These are phyloP conservation scores for Trichoderma pleuroti DNA, from an alignment of 2,329 filamentous ascomycete species.

Conservation along the genomic window DNA sequence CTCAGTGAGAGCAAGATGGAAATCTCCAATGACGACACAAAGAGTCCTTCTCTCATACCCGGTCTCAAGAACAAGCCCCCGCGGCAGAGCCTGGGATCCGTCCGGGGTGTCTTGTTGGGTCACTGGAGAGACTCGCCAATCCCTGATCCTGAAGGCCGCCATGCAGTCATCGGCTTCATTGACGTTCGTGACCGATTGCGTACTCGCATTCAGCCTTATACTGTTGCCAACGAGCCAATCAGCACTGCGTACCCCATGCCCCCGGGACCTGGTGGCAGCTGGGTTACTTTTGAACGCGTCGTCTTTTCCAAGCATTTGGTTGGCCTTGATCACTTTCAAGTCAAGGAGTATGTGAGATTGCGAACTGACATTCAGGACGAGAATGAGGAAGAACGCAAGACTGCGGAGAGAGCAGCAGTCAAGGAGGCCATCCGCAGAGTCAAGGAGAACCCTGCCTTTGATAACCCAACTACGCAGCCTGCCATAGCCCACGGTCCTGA, in stretches of 20 bases:
- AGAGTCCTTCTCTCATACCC: conserved; percentile 25
- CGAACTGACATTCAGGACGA: conserved; percentile 38
- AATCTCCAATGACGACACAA: conserved; percentile 33
- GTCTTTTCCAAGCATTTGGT: conserved; percentile 57
- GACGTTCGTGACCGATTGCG: conserved; percentile 58
- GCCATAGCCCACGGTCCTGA: conserved; percentile 51
- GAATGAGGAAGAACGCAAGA: conserved; percentile 37
- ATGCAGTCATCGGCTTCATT: conserved; percentile 60
- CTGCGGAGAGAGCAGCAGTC: conserved; percentile 42
- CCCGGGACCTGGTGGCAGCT: conserved; percentile 58
- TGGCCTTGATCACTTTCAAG: conserved; percentile 51
- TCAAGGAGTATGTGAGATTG: conserved; percentile 62
- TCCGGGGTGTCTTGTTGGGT: conserved; percentile 52
- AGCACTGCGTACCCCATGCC: conserved; percentile 48
- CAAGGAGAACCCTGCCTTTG: conserved; percentile 41
- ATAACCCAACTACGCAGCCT: conserved; percentile 40
- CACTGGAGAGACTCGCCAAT: conserved; percentile 59
- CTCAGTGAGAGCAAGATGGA: conserved; percentile 48
- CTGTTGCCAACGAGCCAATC: conserved; percentile 46
- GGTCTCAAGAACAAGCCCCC: conserved; percentile 29
- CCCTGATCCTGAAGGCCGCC: conserved; percentile 47
- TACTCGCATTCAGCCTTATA: conserved; percentile 53
- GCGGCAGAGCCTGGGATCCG: conserved; percentile 30
- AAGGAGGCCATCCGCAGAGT: conserved; percentile 46
- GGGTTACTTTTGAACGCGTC: conserved; percentile 61